Base-by-base conservation (phyloP, 306 rosid genomes). In the Prunus padus region DNA sequence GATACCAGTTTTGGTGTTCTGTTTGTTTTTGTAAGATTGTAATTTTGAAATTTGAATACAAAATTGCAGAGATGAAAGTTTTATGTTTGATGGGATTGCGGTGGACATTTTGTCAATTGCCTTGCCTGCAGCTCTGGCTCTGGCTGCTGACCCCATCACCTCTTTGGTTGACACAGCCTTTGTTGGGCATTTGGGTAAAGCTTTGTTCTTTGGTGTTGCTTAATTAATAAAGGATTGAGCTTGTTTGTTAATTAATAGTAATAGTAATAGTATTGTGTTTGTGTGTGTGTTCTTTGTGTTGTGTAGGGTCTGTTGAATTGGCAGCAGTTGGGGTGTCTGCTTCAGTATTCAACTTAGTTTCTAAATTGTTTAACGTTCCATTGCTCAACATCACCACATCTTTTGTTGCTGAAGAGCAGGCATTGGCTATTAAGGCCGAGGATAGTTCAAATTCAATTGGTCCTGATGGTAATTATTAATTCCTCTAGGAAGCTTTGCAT, bases 291-390 rank as follows among this genome's bases (percentile, higher is more conserved):
- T 22, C 45, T 77, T 20, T 54, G 79, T 55, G 55, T 65, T 67
- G 51, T 85, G 74, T 88, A 95, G 97, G 98, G 15, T 87, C 97
- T 8, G 89, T 78, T 79, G 98, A 95, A 78, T 79, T 95, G 84
- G 98, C 98, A 0, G 97, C 97, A 45, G 92, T 92, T 80, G 98
- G 98, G 71, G 93, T 92, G 77, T 90, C 98, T 4, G 87, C 85
- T 74, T 86, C 97, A 33, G 93, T 89, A 49, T 95, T 92, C 85
- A 95, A 92, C 84, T 77, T 95, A 46, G 96, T 87, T 42, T 89
- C 97, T 9, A 95, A 92, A 83, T 81, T 91, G 69, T 92, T 95
- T 77, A 95, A 95, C 25, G 87, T 88, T 74, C 92, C 89, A 3
- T 63, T 83, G 70, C 99, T 95, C 67, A 95, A 95, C 77, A 87